phyloP scores from a whole-genome alignment of 2,329 filamentous ascomycete species.

The Trichophyton verrucosum region DNA sequence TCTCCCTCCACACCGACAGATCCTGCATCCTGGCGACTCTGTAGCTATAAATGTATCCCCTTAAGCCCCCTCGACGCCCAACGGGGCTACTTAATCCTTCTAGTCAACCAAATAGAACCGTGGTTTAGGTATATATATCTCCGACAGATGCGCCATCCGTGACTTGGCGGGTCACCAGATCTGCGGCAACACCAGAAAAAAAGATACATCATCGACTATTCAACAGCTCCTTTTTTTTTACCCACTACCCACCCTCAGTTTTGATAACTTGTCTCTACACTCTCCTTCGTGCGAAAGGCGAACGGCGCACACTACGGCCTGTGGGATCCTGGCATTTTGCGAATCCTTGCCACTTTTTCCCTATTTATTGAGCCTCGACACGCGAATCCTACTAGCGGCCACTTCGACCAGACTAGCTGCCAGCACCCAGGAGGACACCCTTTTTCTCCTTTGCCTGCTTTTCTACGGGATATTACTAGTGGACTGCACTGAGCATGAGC shows the following conservation, averaged over 20 bases:
- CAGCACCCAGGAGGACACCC: neutral
- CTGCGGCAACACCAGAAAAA: neutral
- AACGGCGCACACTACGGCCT: neutral
- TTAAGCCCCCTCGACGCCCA: neutral
- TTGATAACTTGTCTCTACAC: neutral
- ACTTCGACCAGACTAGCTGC: neutral
- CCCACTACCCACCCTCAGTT: too few species aligned
- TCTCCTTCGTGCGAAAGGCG: neutral
- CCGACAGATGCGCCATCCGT: neutral
- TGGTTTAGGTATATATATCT: neutral
- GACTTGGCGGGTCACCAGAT: conserved; percentile 1
- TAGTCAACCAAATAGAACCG: too few species aligned
- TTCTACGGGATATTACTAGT: neutral
- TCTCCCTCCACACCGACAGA: neutral
- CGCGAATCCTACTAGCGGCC: neutral
- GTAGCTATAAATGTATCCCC: neutral
- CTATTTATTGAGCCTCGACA: neutral
- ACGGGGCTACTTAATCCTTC: too few species aligned
- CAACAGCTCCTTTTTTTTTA: too few species aligned
- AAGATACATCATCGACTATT: neutral
- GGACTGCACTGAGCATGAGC: neutral
- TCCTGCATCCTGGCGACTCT: neutral
- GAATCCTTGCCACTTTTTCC: neutral
- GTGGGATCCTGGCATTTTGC: neutral
- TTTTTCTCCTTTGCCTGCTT: neutral